Evolutionary conservation across 1,139 yeast species (phyloP), one percentile per base, ranked within the genome.

Genomic region (Kodamaea arcana): DNA sequence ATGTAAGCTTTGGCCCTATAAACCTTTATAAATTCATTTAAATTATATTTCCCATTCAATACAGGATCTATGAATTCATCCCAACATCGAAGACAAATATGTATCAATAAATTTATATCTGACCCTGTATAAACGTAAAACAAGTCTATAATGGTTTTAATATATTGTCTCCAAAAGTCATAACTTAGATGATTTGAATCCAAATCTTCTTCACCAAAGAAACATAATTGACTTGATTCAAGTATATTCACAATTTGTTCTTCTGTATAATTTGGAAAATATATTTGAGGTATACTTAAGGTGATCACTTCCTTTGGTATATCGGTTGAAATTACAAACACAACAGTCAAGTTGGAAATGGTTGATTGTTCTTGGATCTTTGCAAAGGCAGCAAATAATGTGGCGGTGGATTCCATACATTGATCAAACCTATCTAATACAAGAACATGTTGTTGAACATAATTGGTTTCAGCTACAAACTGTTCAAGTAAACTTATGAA

Each of bases 371-470:
- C 85, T 21, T 64, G 62, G 24, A 78, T 44, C 31, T 75, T 58
- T 2, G 69, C 48, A 44, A 80, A 72, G 9, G 74, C 65, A n/a
- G 65, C 55, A 37, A 69, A 62, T 8, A 79, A 42, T 8, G 67
- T 75, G 11, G 62, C 58, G 0, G 69, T 58, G 16, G 66, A 61
- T 26, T 77, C 85, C 46, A 69, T 67, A 29, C 80, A 63, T 40
- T 68, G 69, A 47, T 80, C 85, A 23, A 76, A 62, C 9, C 80
- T 54, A 45, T 80, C 86, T n/a, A 80, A 57, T 0, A 80, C 78
- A 27, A 80, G 52, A 4, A 77, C 67, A 45, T 78, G 82, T n/a
- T 61, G 65, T 2, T 62, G 57, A 0, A 43, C 31, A 41, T 67
- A 70, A 1, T 47, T 43, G 0, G 63, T 47, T 4, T 56, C 57